Base-by-base conservation (phyloP, 345 rosid genomes). In the Populus pruinosa region DNA sequence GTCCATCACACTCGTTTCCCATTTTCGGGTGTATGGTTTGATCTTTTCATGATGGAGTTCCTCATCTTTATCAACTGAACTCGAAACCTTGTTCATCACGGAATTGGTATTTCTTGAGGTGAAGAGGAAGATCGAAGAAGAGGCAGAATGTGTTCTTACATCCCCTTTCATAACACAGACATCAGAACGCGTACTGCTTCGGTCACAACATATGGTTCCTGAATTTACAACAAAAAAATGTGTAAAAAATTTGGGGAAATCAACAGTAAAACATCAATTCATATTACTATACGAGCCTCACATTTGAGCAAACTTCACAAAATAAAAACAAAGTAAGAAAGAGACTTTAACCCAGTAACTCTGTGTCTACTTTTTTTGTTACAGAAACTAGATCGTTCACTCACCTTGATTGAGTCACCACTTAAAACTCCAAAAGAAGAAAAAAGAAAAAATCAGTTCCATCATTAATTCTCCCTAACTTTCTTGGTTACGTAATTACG, bases 151-250 rank as follows among this genome's bases (percentile, higher is more conserved):
- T 69, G 93, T 89, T 77, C 94, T 84, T 14, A 92, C 76, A 76
- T 91, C 97, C 61, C 98, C 98, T 84, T 84, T 89, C 93, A 93
- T 90, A 66, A 85, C 41, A 85, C 98, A 93, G 3, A 92, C 38
- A 68, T 93, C 97, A 1, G 92, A 74, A 20, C 98, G 90, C 25
- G 81, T 43, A 80, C 90, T 81, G 53, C 86, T 90, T 78, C 94
- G 88, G 71, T 93, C 98, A 75, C 94, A 91, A 61, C 94, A 90
- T 76, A 92, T 87, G 55, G 82, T 89, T 77, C 96, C 99, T 95
- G 91, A 73, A 82, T 65, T 73, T 27, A 76, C 25, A 62, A 56
- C 23, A 14, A 49, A 71, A 77, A 80, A 53, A 49, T 1, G 65
- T 33, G 36, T 27, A 73, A 31, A 0, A 66, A 21, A 8, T 50